Percentiles rank a stretch among this genome's conserved stretches.
phyloP scores from a whole-genome alignment of 139 green algal species.

The Haematococcus lacustris region DNA sequence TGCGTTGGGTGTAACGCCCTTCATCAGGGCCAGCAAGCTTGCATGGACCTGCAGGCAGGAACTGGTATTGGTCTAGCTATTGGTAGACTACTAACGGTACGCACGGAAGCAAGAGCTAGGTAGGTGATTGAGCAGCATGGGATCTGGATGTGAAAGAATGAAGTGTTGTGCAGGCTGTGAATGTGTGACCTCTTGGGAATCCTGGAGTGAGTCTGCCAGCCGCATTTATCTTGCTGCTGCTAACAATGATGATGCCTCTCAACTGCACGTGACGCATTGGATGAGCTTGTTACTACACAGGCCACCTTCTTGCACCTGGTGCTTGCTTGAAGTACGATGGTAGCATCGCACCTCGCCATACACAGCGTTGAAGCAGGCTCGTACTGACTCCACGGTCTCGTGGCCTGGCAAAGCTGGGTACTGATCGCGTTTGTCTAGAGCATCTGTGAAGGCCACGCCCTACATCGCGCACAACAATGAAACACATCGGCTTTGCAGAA shows the following conservation, averaged over 20 bases:
- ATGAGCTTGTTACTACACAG: background rate
- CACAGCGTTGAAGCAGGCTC: conserved; percentile 27
- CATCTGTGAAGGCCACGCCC: conserved; percentile 54
- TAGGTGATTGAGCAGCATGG: too few species aligned
- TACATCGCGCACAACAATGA: too few species aligned
- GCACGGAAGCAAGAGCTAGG: too few species aligned
- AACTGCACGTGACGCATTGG: background rate
- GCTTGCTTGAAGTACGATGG: background rate
- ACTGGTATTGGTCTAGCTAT: background rate
- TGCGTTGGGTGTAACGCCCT: background rate
- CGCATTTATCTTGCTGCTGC: background rate
- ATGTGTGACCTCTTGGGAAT: background rate
- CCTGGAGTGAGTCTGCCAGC: background rate
- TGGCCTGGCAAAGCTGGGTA: conserved; percentile 35
- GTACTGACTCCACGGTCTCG: conserved; percentile 29
- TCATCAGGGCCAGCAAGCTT: background rate
- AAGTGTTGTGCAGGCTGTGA: background rate
- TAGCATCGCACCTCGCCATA: conserved; percentile 35
- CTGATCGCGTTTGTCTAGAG: conserved; percentile 28
- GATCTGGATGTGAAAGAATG: too few species aligned
- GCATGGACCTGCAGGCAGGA: background rate
- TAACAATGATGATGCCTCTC: background rate
- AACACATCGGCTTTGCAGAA: too few species aligned
- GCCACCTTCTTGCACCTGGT: background rate
- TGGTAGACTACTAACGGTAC: background rate